phyloP scores from a whole-genome alignment of 176 grass and related monocot genomes.

The Eragrostis nindensis region DNA sequence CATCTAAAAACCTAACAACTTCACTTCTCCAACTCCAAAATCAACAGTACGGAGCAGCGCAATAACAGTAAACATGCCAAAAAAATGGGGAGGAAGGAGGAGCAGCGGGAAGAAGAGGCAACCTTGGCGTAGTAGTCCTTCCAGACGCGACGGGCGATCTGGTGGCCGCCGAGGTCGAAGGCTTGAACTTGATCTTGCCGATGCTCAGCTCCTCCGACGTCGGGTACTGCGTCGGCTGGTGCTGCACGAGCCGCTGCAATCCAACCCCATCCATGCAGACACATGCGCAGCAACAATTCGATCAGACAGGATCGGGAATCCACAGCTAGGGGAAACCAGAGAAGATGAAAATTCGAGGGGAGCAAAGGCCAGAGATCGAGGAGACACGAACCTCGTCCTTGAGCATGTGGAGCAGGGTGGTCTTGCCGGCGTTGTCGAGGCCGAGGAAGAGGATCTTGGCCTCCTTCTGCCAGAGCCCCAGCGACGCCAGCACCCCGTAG shows the following conservation, averaged over 20 bases:
- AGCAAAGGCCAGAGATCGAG: neutral
- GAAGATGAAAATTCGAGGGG: neutral
- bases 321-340: neutral
- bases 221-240: conserved; percentile 72
- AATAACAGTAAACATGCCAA: neutral
- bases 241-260: conserved; percentile 63
- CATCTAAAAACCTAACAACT: no score
- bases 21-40: conserved; percentile 18
- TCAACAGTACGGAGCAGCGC: neutral
- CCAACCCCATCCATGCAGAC: no score
- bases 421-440: conserved; percentile 70
- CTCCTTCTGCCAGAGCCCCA: conserved; percentile 68
- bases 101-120: neutral
- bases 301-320: conserved; percentile 33
- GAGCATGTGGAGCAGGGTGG: conserved; percentile 63
- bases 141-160: conserved; percentile 74
- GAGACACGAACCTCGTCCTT: conserved; percentile 51
- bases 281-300: neutral
- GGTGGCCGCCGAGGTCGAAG: conserved; percentile 66
- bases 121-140: conserved; percentile 68
- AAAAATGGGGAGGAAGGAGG: neutral
- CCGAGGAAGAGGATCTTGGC: conserved; percentile 72
- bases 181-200: conserved; percentile 72
- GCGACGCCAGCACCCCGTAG: conserved; percentile 65
- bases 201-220: conserved; percentile 74